A percentile compares a stretch with the other conserved stretches of the same genome.
phyloP scores from a whole-genome alignment of 257 asterid species.

The Avicennia marina region DNA sequence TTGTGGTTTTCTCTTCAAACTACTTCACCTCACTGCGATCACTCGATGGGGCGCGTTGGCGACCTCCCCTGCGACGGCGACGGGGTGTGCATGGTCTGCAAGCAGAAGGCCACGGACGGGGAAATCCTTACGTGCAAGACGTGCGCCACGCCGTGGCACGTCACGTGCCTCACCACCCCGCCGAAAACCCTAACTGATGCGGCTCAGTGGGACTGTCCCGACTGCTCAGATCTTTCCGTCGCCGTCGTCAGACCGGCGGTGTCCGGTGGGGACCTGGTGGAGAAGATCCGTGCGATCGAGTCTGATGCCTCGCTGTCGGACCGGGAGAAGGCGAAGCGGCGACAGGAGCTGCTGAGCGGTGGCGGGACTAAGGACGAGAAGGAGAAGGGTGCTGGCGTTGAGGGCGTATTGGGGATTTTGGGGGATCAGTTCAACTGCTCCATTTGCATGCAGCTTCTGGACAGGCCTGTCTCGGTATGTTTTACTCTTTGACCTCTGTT shows the following conservation, averaged over 20 bases:
- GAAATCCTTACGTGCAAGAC: conserved; percentile 65
- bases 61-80: conserved; percentile 88
- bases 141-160: conserved; percentile 86
- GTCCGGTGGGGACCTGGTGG: conserved; percentile 44
- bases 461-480: conserved; percentile 77
- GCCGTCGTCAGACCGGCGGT: conserved; percentile 16
- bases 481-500: conserved; percentile 3
- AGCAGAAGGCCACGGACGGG: conserved; percentile 34
- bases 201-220: conserved; percentile 74
- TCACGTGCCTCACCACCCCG: conserved; percentile 46
- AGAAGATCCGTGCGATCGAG: conserved; percentile 64
- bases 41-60: conserved; percentile 48
- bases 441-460: conserved; percentile 91
- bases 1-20: not conserved
- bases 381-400: conserved; percentile 19
- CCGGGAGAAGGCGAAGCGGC: conserved; percentile 64
- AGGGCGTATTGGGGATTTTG: conserved; percentile 49
- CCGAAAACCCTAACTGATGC: conserved; percentile 49
- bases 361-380: conserved; percentile 4
- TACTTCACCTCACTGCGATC: not conserved
- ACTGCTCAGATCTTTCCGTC: conserved; percentile 43
- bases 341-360: conserved; percentile 72
- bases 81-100: conserved; percentile 82
- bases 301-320: conserved; percentile 57
- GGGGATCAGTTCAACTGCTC: conserved; percentile 77